Base-by-base conservation (phyloP, 768 basidiomycete species). In the Scleroderma bovista region DNA sequence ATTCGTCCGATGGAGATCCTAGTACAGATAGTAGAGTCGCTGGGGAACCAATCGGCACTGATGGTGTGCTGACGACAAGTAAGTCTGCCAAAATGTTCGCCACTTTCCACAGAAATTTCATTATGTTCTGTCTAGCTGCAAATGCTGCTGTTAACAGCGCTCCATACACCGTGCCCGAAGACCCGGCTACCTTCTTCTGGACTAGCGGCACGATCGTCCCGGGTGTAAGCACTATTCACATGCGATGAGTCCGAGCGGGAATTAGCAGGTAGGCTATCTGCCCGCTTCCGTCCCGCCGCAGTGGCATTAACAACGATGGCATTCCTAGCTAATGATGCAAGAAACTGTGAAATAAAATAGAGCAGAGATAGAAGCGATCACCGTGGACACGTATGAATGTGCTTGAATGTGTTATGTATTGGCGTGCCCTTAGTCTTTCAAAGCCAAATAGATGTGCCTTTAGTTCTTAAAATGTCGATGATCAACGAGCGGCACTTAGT, bases 171-270 rank as follows among this genome's bases (percentile, higher is more conserved):
- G 48, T 49, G 6, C 41, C 45, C 33, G 46, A 46, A 6, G 42
- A 51, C 46, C 38, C 50, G 17, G 20, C 22, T 37, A 51, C 50
- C 29, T 51, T 26, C 45, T 51, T 51, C 29, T 51, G 50, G 50
- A 51, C 50, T 31, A 51, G 50, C 23, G 38, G 42, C 32, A 46
- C 23, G 33, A 41, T 51, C 24, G 4, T 19, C 8, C 50, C 50
- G 16, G 50, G 50, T 46, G 45, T 46, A 26, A 51, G 50, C 45
- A 51, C 50, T 17, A 51, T 51, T 42, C 50, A 51, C 24, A 46
- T 51, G 50, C 46, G 36, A 50, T 8, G 17, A 26, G 6, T 20
- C n/a, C 20, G 16, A n/a, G n/a, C n/a, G n/a, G n/a, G n/a, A n/a
- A n/a, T n/a, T n/a, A n/a, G n/a, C 12, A 43, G 48, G 41, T 44